Evolutionary conservation across 257 asterid species (phyloP), one percentile per base, ranked within the genome.

Genomic region (Salvia rosmarinus): DNA sequence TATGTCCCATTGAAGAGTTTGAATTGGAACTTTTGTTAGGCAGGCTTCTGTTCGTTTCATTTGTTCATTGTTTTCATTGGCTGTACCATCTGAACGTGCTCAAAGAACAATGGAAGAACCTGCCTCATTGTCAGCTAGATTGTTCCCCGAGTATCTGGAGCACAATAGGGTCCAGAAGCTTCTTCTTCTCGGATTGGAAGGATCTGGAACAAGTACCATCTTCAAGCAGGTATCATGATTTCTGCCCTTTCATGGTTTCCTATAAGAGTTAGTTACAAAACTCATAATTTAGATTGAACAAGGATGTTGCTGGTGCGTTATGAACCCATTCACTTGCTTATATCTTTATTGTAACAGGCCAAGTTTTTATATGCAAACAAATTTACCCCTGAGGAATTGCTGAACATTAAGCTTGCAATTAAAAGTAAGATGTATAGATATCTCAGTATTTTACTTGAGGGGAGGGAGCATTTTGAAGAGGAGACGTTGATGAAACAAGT

Each of bases 1-100:
- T 57, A 43, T 40, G 52, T 62, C 50, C 35, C 54, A 72, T 74
- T 74, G 80, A 81, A 74, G 78, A 70, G 72, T 78, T 82, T 82
- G 77, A 67, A 47, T 71, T 83, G 79, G 82, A 68, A 23, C 73
- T 85, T 80, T 76, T 74, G 85, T 77, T 83, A 82, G 88, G 84
- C 88, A 88, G 96, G 89, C 87, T 20, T 84, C 85, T 65, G 79
- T 82, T 74, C 96, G 95, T 73, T 76, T 85, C 80, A 57, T 90
- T 70, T 86, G 86, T 77, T 86, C 89, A n/a, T 56, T 90, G 67
- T 85, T 83, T 57, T 83, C 92, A 42, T 78, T 90, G 83, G 93
- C 93, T 51, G 83, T 82, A 52, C 96, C 96, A 37, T 83, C 79
- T 65, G 81, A 79, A 43, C 78, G 47, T 67, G 76, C 80, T 72